These are phyloP conservation scores for Oryza glaberrima DNA, from an alignment of 176 grass and related monocot species.

Conservation along the genomic window DNA sequence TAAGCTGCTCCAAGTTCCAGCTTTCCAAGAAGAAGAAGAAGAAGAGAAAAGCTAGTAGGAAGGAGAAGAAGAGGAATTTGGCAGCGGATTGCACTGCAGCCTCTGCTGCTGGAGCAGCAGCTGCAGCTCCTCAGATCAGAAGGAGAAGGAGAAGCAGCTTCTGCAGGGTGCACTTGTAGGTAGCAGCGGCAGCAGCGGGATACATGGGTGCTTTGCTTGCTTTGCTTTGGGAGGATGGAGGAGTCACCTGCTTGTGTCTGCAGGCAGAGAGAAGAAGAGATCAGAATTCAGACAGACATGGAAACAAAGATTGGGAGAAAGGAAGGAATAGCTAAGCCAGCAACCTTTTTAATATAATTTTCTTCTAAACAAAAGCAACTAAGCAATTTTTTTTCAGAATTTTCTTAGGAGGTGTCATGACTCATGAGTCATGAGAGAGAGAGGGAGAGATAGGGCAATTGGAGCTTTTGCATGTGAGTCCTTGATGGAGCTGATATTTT, in stretches of 20 bases:
- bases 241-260: not conserved
- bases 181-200: conserved; percentile 31
- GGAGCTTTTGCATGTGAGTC: conserved; percentile 19
- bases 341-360: not conserved
- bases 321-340: conserved; percentile 38
- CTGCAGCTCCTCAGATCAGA: not conserved
- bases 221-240: conserved; percentile 38
- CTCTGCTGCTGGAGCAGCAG: conserved; percentile 4
- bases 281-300: not conserved
- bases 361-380: not conserved
- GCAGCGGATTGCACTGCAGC: conserved; percentile 61
- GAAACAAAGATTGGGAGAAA: conserved; percentile 43
- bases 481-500: not conserved
- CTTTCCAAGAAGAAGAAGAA: conserved; percentile 24
- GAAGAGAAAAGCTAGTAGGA: not conserved
- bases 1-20: not conserved
- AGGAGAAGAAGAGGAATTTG: conserved; percentile 35
- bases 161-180: conserved; percentile 14
- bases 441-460: not conserved
- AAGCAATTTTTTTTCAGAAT: not conserved
- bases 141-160: conserved; percentile 1
- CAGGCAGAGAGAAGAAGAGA: conserved; percentile 33
- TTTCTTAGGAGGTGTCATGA: not conserved
- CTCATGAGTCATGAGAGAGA: too few relatives aligned
- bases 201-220: conserved; percentile 13